Conservation (phyloP, 148 eudicot genomes). For the Silene latifolia region DNA sequence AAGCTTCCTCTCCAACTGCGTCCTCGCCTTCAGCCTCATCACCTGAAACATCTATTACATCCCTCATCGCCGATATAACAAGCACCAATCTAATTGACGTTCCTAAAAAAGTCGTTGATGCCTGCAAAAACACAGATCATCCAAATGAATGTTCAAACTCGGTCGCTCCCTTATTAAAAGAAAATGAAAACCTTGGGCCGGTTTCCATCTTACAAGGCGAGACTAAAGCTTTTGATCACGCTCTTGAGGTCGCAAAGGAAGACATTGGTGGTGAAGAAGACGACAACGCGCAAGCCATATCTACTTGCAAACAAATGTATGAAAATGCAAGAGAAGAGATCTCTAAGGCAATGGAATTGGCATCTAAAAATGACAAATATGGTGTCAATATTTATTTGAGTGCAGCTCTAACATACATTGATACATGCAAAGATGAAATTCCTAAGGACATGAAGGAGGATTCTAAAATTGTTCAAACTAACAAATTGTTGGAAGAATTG, state of each 20-base stretch:
- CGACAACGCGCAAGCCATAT: neutral
- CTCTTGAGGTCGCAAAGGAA: constrained; percentile 8
- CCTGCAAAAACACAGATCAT: constrained; percentile 15
- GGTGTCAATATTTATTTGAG: constrained; percentile 20
- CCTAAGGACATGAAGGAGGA: neutral
- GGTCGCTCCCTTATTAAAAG: neutral
- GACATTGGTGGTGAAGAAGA: neutral
- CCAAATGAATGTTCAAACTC: constrained; percentile 17
- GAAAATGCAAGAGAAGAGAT: constrained; percentile 24
- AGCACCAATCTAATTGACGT: neutral
- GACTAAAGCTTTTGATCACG: constrained; percentile 10
- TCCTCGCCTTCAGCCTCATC: neutral
- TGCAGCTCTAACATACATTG: constrained; percentile 24
- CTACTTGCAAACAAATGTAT: constrained; percentile 23
- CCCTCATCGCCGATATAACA: neutral
- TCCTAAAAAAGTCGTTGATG: constrained; percentile 12
- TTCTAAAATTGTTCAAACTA: neutral
- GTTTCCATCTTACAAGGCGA: neutral
- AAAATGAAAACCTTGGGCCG: constrained; percentile 1
- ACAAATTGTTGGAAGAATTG: constrained; percentile 7
- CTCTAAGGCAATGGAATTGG: constrained; percentile 9
- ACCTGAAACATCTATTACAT: neutral
- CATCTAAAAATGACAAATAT: constrained; percentile 11
- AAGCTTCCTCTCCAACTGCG: neutral
- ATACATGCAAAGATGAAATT: constrained; percentile 18